Percentiles rank a stretch among this genome's conserved stretches.
Conservation (phyloP, 352 stramenopile species). For the Thraustochytrium sp. region DNA sequence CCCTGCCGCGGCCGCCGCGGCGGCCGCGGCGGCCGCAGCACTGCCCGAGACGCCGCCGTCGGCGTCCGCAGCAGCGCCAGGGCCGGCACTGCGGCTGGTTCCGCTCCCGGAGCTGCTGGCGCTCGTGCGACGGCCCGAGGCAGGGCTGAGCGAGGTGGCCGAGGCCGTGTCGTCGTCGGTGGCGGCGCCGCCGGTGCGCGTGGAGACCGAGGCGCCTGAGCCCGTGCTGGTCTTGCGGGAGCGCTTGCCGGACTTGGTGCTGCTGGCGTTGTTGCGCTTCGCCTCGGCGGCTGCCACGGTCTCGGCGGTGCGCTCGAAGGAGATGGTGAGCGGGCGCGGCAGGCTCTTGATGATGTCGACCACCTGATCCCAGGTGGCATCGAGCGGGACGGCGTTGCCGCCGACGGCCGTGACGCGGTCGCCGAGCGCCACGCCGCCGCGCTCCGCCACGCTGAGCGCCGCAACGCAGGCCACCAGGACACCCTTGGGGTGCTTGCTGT, state of each 20-base stretch:
- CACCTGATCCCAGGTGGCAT: conserved; percentile 35
- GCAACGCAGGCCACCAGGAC: conserved; percentile 30
- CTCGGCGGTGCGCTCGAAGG: conserved; percentile 37
- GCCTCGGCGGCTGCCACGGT: not conserved
- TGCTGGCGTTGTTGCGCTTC: not conserved
- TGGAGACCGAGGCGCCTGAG: not conserved
- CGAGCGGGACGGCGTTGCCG: not conserved
- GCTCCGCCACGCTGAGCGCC: conserved; percentile 16
- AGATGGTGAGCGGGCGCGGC: not conserved
- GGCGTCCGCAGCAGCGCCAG: not conserved
- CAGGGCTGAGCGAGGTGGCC: not conserved
- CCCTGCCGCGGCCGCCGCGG: not conserved
- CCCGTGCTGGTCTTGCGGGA: not conserved
- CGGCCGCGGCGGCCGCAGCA: not conserved
- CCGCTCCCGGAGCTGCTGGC: not conserved
- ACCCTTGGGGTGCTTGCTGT: conserved; percentile 13
- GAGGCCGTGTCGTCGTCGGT: not conserved
- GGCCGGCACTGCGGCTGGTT: not conserved
- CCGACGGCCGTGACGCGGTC: conserved; percentile 21
- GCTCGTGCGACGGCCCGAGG: not conserved
- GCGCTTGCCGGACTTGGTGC: not conserved
- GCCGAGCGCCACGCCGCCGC: conserved; percentile 3
- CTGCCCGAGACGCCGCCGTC: not conserved
- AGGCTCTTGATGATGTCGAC: conserved; percentile 43
- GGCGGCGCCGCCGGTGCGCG: not conserved